A percentile compares a stretch with the other conserved stretches of the same genome.
These are phyloP conservation scores for Trametes polyzona DNA, from an alignment of 1,284 basidiomycete species.

Conservation along the genomic window DNA sequence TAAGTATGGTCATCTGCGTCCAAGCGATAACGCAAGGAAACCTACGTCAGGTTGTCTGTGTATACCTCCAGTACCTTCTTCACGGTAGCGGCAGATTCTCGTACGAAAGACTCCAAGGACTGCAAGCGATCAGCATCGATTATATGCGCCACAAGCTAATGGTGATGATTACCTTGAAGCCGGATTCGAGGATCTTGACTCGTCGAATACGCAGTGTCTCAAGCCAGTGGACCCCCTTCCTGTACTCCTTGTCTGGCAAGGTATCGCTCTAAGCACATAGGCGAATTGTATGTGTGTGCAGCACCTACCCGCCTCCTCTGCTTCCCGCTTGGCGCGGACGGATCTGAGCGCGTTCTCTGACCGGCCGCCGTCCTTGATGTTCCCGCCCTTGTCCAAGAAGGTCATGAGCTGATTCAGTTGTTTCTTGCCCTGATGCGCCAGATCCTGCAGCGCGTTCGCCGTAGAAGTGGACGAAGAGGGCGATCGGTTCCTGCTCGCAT, in stretches of 20 bases:
- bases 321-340: slow-evolving; percentile 85
- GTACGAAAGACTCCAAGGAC: slow-evolving; percentile 82
- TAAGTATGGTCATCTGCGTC: background rate
- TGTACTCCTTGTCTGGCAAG: slow-evolving; percentile 87
- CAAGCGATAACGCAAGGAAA: slow-evolving; percentile 12
- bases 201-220: slow-evolving; percentile 89
- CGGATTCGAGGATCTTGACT: slow-evolving; percentile 83
- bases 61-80: slow-evolving; percentile 73
- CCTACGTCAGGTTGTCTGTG: slow-evolving; percentile 77
- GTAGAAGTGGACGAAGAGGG: slow-evolving; percentile 67
- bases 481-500: slow-evolving; percentile 62
- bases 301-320: slow-evolving; percentile 84
- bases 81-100: slow-evolving; percentile 72
- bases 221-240: slow-evolving; percentile 89
- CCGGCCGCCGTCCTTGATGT: slow-evolving; percentile 62
- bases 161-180: slow-evolving; percentile 59
- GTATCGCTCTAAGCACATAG: background rate
- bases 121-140: slow-evolving; percentile 34
- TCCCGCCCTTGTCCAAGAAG: slow-evolving; percentile 72
- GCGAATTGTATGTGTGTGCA: background rate
- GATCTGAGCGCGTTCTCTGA: slow-evolving; percentile 70
- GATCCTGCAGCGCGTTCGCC: slow-evolving; percentile 70
- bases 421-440: slow-evolving; percentile 81
- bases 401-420: slow-evolving; percentile 79
- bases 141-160: background rate